Evolutionary conservation across 371 early-diverging fungal species (phyloP).

Genomic region (Mucor plumbeus): DNA sequence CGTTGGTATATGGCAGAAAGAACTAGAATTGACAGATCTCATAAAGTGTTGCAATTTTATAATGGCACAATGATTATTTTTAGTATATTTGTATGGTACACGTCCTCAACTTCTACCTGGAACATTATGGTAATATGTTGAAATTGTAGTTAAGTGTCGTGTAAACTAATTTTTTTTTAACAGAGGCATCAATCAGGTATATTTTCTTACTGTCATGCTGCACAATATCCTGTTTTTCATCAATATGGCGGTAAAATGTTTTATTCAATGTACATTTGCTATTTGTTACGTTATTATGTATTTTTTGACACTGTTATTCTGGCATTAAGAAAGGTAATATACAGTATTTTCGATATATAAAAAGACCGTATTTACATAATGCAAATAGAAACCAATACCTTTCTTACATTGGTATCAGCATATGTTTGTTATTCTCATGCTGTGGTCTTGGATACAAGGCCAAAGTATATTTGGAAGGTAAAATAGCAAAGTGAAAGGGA

Average conservation of each 20-base stretch:
- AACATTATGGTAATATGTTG: constrained; percentile 10
- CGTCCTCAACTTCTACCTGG: constrained; percentile 11
- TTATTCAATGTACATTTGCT: constrained; percentile 27
- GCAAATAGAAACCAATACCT: constrained; percentile 25
- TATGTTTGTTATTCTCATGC: constrained; percentile 25
- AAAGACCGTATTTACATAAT: not conserved
- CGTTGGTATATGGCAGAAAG: constrained; percentile 37
- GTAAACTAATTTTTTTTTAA: not conserved
- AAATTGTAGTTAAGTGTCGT: not conserved
- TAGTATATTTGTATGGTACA: constrained; percentile 12
- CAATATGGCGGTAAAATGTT: constrained; percentile 21
- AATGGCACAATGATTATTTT: constrained; percentile 17
- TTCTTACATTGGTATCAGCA: constrained; percentile 38
- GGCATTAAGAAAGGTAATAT: constrained; percentile 28
- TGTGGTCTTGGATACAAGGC: constrained; percentile 35
- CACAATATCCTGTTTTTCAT: not conserved
- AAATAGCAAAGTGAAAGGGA: not conserved
- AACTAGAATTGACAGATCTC: constrained; percentile 17
- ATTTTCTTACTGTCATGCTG: constrained; percentile 13
- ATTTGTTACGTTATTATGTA: constrained; percentile 25
- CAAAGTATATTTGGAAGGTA: constrained; percentile 36
- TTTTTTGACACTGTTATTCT: constrained; percentile 31
- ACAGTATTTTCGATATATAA: not conserved
- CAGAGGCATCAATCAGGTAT: not conserved
- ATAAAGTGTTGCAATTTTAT: constrained; percentile 9